These are phyloP conservation scores for Spongiforma sp. DNA, from an alignment of 1,284 basidiomycete genomes.

Conservation along the genomic window DNA sequence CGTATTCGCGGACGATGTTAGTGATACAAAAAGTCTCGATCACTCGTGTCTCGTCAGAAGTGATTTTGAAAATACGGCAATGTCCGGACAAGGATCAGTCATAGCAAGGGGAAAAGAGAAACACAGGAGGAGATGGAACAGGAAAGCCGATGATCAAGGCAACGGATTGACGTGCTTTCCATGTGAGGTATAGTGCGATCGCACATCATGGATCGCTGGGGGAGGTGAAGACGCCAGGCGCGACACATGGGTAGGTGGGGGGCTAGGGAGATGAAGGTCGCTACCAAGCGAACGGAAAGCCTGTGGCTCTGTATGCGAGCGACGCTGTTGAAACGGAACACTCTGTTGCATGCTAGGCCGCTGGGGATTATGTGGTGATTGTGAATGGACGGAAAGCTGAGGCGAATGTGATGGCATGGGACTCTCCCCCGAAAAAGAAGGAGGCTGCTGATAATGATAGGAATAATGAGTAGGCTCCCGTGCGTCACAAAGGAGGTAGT, in stretches of 20 bases:
- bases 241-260: slow-evolving; percentile 36
- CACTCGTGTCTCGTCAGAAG: slow-evolving; percentile 28
- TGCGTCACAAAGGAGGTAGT: slow-evolving; percentile 39
- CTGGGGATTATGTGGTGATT: slow-evolving; percentile 34
- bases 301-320: slow-evolving; percentile 39
- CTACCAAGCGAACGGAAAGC: slow-evolving; percentile 36
- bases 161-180: slow-evolving; percentile 44
- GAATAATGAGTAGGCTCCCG: slow-evolving; percentile 41
- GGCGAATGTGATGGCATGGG: slow-evolving; percentile 39
- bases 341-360: slow-evolving; percentile 33
- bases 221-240: slow-evolving; percentile 38
- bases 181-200: slow-evolving; percentile 42
- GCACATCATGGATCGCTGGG: slow-evolving; percentile 40
- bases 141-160: slow-evolving; percentile 35
- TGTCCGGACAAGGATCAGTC: slow-evolving; percentile 34
- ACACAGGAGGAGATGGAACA: slow-evolving; percentile 16
- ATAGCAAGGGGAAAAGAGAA: slow-evolving; percentile 25
- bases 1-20: slow-evolving; percentile 31
- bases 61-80: slow-evolving; percentile 38
- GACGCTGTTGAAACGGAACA: slow-evolving; percentile 39
- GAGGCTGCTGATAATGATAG: slow-evolving; percentile 41
- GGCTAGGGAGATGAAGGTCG: slow-evolving; percentile 41
- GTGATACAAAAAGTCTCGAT: slow-evolving; percentile 38
- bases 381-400: slow-evolving; percentile 40
- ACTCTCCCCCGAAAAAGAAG: slow-evolving; percentile 40